These are phyloP conservation scores for Corymbia maculata DNA, from an alignment of 345 rosid species.

Conservation along the genomic window DNA sequence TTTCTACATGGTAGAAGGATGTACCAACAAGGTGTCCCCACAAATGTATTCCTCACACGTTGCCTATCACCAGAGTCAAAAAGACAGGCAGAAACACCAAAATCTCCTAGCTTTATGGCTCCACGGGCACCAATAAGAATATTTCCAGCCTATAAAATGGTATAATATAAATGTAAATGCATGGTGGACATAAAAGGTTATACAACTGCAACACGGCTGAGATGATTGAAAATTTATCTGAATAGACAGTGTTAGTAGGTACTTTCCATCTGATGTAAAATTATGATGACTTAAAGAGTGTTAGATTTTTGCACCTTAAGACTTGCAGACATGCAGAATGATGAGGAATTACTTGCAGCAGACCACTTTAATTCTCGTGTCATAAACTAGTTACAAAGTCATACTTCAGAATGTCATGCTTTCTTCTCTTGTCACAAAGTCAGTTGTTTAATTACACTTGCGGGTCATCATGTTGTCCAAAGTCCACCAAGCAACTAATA, in stretches of 20 bases:
- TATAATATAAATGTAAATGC: background rate
- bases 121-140: constrained; percentile 79
- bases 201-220: background rate
- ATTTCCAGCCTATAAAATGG: constrained; percentile 69
- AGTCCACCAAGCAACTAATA: background rate
- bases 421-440: background rate
- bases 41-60: constrained; percentile 95
- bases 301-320: background rate
- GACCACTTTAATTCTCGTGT: background rate
- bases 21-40: constrained; percentile 99
- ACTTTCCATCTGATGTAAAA: background rate
- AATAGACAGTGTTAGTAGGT: background rate
- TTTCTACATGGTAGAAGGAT: background rate
- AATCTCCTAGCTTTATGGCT: constrained; percentile 83
- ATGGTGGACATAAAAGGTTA: background rate
- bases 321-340: background rate
- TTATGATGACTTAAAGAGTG: background rate
- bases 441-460: background rate
- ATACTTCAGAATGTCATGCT: background rate
- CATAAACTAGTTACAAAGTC: background rate
- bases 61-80: constrained; percentile 99
- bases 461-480: background rate
- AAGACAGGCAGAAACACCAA: constrained; percentile 97
- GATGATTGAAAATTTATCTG: background rate
- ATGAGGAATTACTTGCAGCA: background rate